Conservation (phyloP, 495 filamentous ascomycete species). For the Pyronema omphalodes region DNA sequence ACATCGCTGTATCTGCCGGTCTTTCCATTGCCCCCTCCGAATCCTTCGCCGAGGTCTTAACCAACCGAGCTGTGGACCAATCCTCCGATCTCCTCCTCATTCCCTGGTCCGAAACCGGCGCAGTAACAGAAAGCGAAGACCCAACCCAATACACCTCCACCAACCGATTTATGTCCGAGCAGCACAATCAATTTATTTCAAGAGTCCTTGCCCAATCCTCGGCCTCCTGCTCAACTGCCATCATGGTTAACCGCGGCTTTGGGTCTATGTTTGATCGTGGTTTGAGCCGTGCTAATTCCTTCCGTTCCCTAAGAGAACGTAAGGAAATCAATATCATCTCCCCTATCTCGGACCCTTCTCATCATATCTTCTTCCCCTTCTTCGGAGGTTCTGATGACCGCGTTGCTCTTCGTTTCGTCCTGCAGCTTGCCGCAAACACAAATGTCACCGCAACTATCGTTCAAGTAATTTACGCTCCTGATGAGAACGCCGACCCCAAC, state of each 20-base stretch:
- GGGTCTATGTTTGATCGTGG: slow-evolving; percentile 28
- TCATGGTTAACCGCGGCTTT: slow-evolving; percentile 64
- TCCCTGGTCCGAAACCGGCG: slow-evolving; percentile 80
- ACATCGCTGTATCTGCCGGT: slow-evolving; percentile 64
- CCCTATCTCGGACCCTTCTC: slow-evolving; percentile 44
- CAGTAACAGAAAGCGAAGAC: slow-evolving; percentile 41
- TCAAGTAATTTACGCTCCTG: slow-evolving; percentile 30
- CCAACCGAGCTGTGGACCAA: slow-evolving; percentile 44
- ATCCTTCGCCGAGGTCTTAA: slow-evolving; percentile 61
- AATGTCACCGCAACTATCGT: slow-evolving; percentile 59
- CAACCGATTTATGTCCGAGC: slow-evolving; percentile 33
- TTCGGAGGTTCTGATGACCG: slow-evolving; percentile 73
- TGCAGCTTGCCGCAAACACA: slow-evolving; percentile 60
- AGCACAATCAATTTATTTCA: slow-evolving; percentile 50
- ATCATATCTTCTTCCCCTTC: slow-evolving; percentile 78
- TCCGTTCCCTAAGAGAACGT: slow-evolving; percentile 27
- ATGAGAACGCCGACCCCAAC: slow-evolving; percentile 21
- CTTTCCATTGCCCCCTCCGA: slow-evolving; percentile 58
- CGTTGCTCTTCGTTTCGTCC: slow-evolving; percentile 58
- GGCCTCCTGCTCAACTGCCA: slow-evolving; percentile 44
- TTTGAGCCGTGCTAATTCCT: slow-evolving; percentile 23
- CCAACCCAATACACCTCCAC: slow-evolving; percentile 13
- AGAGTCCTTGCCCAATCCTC: slow-evolving; percentile 37
- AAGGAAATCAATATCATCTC: slow-evolving; percentile 27
- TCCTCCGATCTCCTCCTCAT: slow-evolving; percentile 66